Percentiles rank a stretch among this genome's conserved stretches.
Evolutionary conservation across 2,329 filamentous ascomycete genomes (phyloP).

Genomic region (Plenodomus tracheiphilus): DNA sequence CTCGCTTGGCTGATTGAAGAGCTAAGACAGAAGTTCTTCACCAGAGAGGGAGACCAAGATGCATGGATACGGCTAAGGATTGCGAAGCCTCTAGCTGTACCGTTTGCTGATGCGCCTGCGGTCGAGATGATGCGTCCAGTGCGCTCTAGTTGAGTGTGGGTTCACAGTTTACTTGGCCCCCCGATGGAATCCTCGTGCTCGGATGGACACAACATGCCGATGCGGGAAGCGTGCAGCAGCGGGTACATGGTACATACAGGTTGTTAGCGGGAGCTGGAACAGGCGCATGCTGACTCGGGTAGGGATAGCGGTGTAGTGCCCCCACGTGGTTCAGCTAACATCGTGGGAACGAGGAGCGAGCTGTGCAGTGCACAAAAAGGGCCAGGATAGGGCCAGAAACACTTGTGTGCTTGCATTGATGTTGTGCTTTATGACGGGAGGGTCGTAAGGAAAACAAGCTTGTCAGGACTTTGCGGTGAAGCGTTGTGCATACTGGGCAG

Average conservation of each 20-base stretch:
- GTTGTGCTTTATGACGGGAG: too few species aligned
- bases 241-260: not conserved
- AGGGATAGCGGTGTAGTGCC: conserved; percentile 12
- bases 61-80: conserved; percentile 64
- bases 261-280: not conserved
- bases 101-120: conserved; percentile 70
- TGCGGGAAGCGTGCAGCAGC: not conserved
- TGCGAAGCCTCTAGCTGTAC: conserved; percentile 74
- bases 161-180: not conserved
- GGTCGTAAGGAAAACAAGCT: too few species aligned
- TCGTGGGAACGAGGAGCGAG: not conserved
- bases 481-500: too few species aligned
- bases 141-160: conserved; percentile 5
- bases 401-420: too few species aligned
- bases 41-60: conserved; percentile 32
- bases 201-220: not conserved
- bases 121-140: conserved; percentile 59
- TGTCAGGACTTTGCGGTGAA: too few species aligned
- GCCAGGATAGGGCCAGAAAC: not conserved
- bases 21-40: conserved; percentile 47
- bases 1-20: conserved; percentile 45
- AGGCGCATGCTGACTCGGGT: not conserved
- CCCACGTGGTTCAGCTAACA: conserved; percentile 20
- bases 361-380: not conserved
- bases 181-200: not conserved